These are phyloP conservation scores for Rhipidocladum racemiflorum DNA, from an alignment of 176 grass and related monocot genomes.

Conservation along the genomic window DNA sequence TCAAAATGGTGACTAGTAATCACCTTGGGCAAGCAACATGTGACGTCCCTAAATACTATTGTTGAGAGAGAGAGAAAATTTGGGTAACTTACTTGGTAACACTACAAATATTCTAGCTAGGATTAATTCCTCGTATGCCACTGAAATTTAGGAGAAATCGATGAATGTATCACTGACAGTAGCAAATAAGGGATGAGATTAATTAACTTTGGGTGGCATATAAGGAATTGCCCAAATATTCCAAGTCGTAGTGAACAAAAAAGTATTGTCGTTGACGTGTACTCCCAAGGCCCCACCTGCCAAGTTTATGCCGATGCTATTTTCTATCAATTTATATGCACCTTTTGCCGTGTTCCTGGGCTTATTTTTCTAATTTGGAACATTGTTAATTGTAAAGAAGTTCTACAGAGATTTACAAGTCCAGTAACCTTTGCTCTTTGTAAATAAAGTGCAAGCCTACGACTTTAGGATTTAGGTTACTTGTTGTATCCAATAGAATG, in stretches of 20 bases:
- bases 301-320: background rate
- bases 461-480: slow-evolving; percentile 14
- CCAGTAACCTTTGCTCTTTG: background rate
- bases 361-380: background rate
- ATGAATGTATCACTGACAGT: no score
- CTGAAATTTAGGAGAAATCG: no score
- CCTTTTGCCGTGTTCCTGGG: background rate
- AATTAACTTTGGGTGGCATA: no score
- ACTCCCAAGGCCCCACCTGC: background rate
- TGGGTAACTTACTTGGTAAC: background rate
- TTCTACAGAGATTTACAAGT: background rate
- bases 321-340: background rate
- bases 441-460: background rate
- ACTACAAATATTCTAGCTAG: no score
- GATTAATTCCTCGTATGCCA: no score
- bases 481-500: background rate
- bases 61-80: no score
- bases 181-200: no score
- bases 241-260: background rate
- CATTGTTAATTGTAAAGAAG: slow-evolving; percentile 16
- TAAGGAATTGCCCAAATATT: no score
- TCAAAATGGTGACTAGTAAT: slow-evolving; percentile 26
- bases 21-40: slow-evolving; percentile 17
- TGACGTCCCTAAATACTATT: background rate
- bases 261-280: background rate